These are phyloP conservation scores for Gossypioides kirkii DNA, from an alignment of 345 rosid species.

Conservation along the genomic window DNA sequence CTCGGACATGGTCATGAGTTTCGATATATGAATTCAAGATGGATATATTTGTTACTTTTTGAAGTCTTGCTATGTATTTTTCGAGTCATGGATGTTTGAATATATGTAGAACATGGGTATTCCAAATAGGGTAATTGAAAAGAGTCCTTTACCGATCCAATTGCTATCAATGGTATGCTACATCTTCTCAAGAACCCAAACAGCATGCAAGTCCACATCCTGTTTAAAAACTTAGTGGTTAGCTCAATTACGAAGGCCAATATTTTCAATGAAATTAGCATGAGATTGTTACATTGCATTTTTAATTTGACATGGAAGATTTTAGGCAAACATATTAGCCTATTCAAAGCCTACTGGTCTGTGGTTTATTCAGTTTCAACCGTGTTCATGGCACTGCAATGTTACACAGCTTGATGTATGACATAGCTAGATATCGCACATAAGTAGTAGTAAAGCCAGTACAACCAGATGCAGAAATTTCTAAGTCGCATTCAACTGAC, in stretches of 20 bases:
- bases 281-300: not conserved
- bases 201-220: slow-evolving; percentile 88
- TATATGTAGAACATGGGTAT: not conserved
- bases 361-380: not conserved
- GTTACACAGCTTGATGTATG: not conserved
- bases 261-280: not conserved
- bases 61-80: not conserved
- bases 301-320: not conserved
- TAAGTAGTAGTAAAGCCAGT: too few relatives aligned
- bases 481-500: not conserved
- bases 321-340: not conserved
- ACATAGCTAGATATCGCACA: too few relatives aligned
- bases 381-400: not conserved
- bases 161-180: slow-evolving; percentile 66
- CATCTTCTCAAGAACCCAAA: slow-evolving; percentile 65
- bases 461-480: not conserved
- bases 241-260: not conserved
- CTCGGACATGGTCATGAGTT: too few relatives aligned
- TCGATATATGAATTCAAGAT: too few relatives aligned
- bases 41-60: too few relatives aligned
- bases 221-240: slow-evolving; percentile 20
- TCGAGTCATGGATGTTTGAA: not conserved
- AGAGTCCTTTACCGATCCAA: slow-evolving; percentile 54
- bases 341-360: not conserved
- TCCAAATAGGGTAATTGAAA: not conserved